Conservation (phyloP, 495 filamentous ascomycete species). For the Rusavskia elegans region DNA sequence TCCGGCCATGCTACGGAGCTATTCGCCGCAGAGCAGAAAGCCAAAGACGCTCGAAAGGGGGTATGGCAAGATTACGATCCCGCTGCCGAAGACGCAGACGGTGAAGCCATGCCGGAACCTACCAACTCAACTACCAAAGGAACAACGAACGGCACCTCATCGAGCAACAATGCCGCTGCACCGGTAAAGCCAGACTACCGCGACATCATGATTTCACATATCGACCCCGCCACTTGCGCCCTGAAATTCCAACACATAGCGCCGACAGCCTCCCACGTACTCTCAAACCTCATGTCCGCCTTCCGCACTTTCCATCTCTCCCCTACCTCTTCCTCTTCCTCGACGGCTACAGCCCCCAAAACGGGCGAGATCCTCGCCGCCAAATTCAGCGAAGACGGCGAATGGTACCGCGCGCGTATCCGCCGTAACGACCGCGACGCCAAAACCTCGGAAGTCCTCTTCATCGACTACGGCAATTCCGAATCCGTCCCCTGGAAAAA, state of each 20-base stretch:
- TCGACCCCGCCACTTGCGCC: conserved; percentile 53
- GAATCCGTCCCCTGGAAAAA: conserved; percentile 71
- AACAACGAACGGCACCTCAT: conserved; percentile 17
- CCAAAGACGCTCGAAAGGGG: conserved; percentile 74
- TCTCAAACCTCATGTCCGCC: conserved; percentile 71
- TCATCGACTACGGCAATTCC: conserved; percentile 92
- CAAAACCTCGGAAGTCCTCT: conserved; percentile 76
- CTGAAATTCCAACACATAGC: conserved; percentile 84
- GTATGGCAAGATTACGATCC: conserved; percentile 93
- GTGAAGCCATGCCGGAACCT: conserved; percentile 14
- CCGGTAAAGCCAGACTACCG: conserved; percentile 71
- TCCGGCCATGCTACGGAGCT: conserved; percentile 79
- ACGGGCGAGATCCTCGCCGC: conserved; percentile 82
- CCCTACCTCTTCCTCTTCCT: conserved; percentile 39
- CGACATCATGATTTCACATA: conserved; percentile 77
- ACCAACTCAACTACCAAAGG: neutral
- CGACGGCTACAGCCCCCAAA: conserved; percentile 66
- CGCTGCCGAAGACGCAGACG: conserved; percentile 47
- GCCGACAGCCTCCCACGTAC: conserved; percentile 51
- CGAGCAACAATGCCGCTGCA: conserved; percentile 29
- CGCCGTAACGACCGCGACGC: conserved; percentile 81
- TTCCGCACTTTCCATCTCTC: conserved; percentile 80
- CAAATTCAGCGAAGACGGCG: conserved; percentile 67
- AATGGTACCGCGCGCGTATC: conserved; percentile 90
- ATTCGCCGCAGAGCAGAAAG: conserved; percentile 68